Conservation (phyloP, 257 asterid genomes). For the Solanum etuberosum region DNA sequence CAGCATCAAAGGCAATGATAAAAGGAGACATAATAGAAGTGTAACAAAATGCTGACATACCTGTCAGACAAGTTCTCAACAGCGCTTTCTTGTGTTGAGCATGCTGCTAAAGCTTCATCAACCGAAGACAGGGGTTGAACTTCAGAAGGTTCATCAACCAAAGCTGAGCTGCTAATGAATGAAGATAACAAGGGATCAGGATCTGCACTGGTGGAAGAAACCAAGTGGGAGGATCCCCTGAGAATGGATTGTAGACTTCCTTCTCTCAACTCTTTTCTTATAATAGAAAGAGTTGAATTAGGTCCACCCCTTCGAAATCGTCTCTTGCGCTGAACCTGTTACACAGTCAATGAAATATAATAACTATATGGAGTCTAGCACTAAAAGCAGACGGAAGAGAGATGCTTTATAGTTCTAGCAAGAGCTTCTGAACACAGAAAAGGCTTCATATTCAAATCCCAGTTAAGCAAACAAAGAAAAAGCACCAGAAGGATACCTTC, state of each 20-base stretch:
- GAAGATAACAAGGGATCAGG: slow-evolving; percentile 62
- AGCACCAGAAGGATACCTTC: background rate
- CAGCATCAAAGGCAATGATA: background rate
- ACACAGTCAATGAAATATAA: slow-evolving; percentile 31
- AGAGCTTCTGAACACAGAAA: background rate
- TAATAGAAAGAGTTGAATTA: slow-evolving; percentile 28
- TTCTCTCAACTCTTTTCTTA: slow-evolving; percentile 60
- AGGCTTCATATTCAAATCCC: background rate
- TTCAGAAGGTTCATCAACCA: slow-evolving; percentile 23
- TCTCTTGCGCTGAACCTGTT: slow-evolving; percentile 66
- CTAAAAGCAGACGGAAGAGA: background rate
- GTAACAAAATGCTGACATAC: slow-evolving; percentile 12
- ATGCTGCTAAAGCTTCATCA: slow-evolving; percentile 9
- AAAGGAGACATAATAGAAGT: background rate
- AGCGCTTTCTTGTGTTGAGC: slow-evolving; percentile 11
- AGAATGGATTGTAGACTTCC: slow-evolving; percentile 56
- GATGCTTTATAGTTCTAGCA: background rate
- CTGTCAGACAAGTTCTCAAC: slow-evolving; percentile 30
- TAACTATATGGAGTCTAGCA: background rate
- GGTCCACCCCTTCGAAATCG: slow-evolving; percentile 48
- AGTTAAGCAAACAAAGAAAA: background rate
- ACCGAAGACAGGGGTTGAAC: slow-evolving; percentile 22
- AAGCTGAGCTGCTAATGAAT: slow-evolving; percentile 48
- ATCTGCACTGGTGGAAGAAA: slow-evolving; percentile 33
- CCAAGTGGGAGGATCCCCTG: slow-evolving; percentile 38